Conservation (phyloP, 2,329 filamentous ascomycete species). For the Hansfordia pulvinata region DNA sequence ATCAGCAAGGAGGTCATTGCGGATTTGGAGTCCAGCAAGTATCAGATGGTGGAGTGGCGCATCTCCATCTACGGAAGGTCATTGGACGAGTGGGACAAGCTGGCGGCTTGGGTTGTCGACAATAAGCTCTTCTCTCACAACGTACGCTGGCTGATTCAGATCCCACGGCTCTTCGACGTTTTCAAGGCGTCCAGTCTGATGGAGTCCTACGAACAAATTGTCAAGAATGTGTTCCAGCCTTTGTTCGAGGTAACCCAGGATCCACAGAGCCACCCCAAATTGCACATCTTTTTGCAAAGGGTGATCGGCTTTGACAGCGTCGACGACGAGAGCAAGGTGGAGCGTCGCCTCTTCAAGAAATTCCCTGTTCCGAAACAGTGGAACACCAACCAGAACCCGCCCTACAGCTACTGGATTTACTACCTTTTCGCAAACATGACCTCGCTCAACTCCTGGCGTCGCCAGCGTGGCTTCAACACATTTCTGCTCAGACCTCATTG, state of each 20-base stretch:
- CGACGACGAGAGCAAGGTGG: slow-evolving; percentile 94
- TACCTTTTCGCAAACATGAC: slow-evolving; percentile 90
- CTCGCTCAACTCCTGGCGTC: slow-evolving; percentile 84
- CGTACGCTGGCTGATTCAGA: slow-evolving; percentile 91
- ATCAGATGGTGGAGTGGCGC: slow-evolving; percentile 99
- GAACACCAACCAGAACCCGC: slow-evolving; percentile 88
- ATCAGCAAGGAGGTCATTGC: slow-evolving; percentile 97
- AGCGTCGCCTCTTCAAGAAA: slow-evolving; percentile 87
- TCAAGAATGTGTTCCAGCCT: slow-evolving; percentile 84
- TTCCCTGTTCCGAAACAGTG: slow-evolving; percentile 84
- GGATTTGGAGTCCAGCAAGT: slow-evolving; percentile 96
- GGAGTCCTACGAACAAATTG: slow-evolving; percentile 79
- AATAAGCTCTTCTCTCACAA: slow-evolving; percentile 98
- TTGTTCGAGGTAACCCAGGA: slow-evolving; percentile 89
- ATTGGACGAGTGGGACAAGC: slow-evolving; percentile 92
- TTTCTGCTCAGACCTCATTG: slow-evolving; percentile 89
- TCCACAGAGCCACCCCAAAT: slow-evolving; percentile 74
- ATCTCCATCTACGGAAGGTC: slow-evolving; percentile 93
- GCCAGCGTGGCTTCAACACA: slow-evolving; percentile 87
- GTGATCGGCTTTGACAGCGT: slow-evolving; percentile 97
- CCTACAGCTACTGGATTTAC: slow-evolving; percentile 99
- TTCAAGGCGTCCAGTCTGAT: slow-evolving; percentile 84
- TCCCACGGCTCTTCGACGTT: slow-evolving; percentile 87
- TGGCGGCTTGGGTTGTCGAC: slow-evolving; percentile 93
- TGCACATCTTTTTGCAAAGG: slow-evolving; percentile 87